Percentiles rank a stretch among this genome's conserved stretches.
phyloP scores from a whole-genome alignment of 306 rosid species.

The Medicago truncatula region MtrunA17r5.0-ANR NC_053042.1:46397001-46397500 shows the following conservation, averaged over 20 bases:
- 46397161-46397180: too few relatives aligned
- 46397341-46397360: not conserved
- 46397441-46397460: not conserved
- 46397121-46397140: too few relatives aligned
- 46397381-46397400: not conserved
- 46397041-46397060: too few relatives aligned
- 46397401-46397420: constrained; percentile 4
- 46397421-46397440: constrained; percentile 21
- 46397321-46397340: not conserved
- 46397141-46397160: too few relatives aligned
- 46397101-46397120: too few relatives aligned
- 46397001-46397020: too few relatives aligned
- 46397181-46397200: too few relatives aligned
- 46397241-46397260: not conserved
- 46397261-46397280: not conserved
- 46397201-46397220: too few relatives aligned
- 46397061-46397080: too few relatives aligned
- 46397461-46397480: not conserved
- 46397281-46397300: not conserved
- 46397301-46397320: not conserved
- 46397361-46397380: not conserved
- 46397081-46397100: too few relatives aligned
- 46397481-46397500: not conserved
- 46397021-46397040: too few relatives aligned
- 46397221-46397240: too few relatives aligned